A percentile compares a stretch with the other conserved stretches of the same genome.
These are phyloP conservation scores for Cruciata laevipes DNA, from an alignment of 257 asterid species.

Conservation along the genomic window DNA sequence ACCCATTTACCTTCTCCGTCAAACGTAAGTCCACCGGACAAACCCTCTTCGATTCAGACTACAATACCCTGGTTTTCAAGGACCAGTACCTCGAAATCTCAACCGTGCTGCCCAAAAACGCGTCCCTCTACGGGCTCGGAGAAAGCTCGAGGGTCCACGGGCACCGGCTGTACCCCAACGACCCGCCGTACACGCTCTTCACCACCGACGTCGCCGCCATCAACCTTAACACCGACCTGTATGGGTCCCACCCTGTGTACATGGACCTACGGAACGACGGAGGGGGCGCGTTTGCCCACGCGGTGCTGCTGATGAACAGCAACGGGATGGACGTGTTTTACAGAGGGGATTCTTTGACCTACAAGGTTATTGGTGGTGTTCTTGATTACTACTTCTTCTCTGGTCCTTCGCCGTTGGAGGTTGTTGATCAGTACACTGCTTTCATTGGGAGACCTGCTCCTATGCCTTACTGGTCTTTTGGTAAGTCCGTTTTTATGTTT, in stretches of 20 bases:
- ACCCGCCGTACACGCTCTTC: constrained; percentile 72
- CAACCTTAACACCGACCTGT: constrained; percentile 65
- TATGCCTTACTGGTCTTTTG: constrained; percentile 98
- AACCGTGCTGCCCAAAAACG: constrained; percentile 65
- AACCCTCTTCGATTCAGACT: constrained; percentile 58
- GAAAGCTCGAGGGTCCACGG: constrained; percentile 91
- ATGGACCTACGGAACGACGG: constrained; percentile 72
- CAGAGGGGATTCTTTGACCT: constrained; percentile 71
- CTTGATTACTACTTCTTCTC: constrained; percentile 85
- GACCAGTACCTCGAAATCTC: constrained; percentile 91
- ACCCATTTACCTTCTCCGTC: constrained; percentile 75
- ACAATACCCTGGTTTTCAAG: constrained; percentile 55
- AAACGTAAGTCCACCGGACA: constrained; percentile 71
- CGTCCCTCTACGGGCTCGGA: constrained; percentile 82
- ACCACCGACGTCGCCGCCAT: constrained; percentile 79
- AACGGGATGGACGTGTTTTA: constrained; percentile 96
- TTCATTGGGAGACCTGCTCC: constrained; percentile 88
- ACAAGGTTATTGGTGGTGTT: constrained; percentile 91
- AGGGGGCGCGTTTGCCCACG: constrained; percentile 66
- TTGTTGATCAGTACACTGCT: constrained; percentile 80
- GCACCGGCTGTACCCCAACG: constrained; percentile 64
- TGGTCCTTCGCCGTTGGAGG: constrained; percentile 82
- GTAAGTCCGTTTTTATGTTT: constrained; percentile 28
- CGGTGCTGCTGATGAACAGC: constrained; percentile 71
- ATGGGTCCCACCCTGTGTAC: constrained; percentile 94